These are phyloP conservation scores for Ilex asprella DNA, from an alignment of 257 asterid species.

Conservation along the genomic window DNA sequence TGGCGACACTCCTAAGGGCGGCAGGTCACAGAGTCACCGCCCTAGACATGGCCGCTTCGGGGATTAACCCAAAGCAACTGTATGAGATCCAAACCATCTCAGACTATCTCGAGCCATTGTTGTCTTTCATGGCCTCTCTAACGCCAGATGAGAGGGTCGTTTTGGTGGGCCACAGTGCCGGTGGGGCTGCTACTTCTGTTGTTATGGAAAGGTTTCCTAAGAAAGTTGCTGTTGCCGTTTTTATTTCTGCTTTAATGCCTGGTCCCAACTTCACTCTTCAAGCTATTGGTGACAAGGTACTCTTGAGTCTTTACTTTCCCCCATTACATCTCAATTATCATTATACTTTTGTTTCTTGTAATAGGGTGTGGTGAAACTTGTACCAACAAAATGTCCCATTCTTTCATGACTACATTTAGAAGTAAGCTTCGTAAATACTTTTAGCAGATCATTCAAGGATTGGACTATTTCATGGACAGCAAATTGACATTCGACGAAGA, in stretches of 20 bases:
- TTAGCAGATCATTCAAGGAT: neutral
- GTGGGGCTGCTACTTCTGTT: neutral
- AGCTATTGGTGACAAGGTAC: neutral
- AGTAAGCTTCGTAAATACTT: too few species aligned
- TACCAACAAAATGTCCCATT: too few species aligned
- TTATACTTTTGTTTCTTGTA: too few species aligned
- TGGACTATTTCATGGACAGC: neutral
- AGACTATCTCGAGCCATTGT: neutral
- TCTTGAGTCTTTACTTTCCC: neutral
- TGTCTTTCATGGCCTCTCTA: neutral
- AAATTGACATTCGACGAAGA: neutral
- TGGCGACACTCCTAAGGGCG: neutral
- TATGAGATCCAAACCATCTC: too few species aligned
- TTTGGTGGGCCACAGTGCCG: constrained; percentile 5
- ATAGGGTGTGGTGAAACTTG: too few species aligned
- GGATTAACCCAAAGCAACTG: too few species aligned
- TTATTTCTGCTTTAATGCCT: constrained; percentile 13
- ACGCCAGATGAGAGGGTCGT: neutral
- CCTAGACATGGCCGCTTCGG: too few species aligned
- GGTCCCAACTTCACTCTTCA: neutral
- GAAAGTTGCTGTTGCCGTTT: constrained; percentile 13
- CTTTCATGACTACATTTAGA: too few species aligned
- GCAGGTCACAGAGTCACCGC: neutral
- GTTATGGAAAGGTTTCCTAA: constrained; percentile 6
- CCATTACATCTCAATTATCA: too few species aligned